Evolutionary conservation across 805 yeast genomes (phyloP).

Genomic region (Naumovozyma castellii): DNA sequence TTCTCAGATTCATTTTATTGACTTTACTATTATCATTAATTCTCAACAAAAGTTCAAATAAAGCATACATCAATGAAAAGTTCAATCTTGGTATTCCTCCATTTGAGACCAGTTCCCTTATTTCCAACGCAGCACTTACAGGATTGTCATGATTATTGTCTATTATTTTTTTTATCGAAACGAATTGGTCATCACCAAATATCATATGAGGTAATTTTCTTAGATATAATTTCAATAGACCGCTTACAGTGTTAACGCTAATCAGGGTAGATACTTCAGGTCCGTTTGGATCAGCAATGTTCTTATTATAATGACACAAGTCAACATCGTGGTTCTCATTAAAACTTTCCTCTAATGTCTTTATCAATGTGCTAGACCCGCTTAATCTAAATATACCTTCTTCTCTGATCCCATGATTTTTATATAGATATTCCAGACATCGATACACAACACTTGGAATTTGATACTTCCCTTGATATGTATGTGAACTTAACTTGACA

Average conservation of each 20-base stretch:
- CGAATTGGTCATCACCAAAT: slow-evolving; percentile 44
- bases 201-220: slow-evolving; percentile 66
- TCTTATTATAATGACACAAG: slow-evolving; percentile 34
- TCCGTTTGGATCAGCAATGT: slow-evolving; percentile 13
- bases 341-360: slow-evolving; percentile 57
- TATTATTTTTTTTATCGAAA: slow-evolving; percentile 32
- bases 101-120: slow-evolving; percentile 28
- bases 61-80: slow-evolving; percentile 48
- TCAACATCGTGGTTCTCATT: slow-evolving; percentile 63
- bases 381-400: slow-evolving; percentile 88
- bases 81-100: slow-evolving; percentile 42
- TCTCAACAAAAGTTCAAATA: slow-evolving; percentile 58
- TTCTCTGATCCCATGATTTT: slow-evolving; percentile 64
- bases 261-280: slow-evolving; percentile 22
- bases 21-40: slow-evolving; percentile 50
- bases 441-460: slow-evolving; percentile 69
- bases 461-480: slow-evolving; percentile 28
- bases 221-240: slow-evolving; percentile 71
- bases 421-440: slow-evolving; percentile 59
- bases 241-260: slow-evolving; percentile 83
- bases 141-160: slow-evolving; percentile 28
- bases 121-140: slow-evolving; percentile 21
- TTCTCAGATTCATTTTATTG: slow-evolving; percentile 79
- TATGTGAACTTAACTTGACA: slow-evolving; percentile 40
- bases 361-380: slow-evolving; percentile 75